Evolutionary conservation across 257 asterid species (phyloP).

Genomic region (Solanum megistacrolobum): DNA sequence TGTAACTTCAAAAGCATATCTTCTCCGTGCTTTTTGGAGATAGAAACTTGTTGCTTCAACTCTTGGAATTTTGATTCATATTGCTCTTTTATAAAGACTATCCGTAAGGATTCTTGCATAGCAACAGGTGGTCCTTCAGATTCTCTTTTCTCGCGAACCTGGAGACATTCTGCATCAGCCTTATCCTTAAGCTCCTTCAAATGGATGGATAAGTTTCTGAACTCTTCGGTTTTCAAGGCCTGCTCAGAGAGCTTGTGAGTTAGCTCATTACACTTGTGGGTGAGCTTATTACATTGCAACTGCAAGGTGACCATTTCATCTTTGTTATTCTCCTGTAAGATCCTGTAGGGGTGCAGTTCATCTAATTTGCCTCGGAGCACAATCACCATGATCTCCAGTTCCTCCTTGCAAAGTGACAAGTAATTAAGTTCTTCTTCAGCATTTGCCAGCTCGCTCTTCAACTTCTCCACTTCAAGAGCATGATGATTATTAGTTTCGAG

Average conservation of each 20-base stretch:
- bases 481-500: slow-evolving; percentile 23
- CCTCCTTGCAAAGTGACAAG: slow-evolving; percentile 43
- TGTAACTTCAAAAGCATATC: slow-evolving; percentile 90
- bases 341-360: slow-evolving; percentile 29
- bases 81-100: slow-evolving; percentile 90
- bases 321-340: slow-evolving; percentile 30
- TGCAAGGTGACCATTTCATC: slow-evolving; percentile 35
- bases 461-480: slow-evolving; percentile 29
- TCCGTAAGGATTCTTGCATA: slow-evolving; percentile 69
- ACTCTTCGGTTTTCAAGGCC: slow-evolving; percentile 64
- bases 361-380: slow-evolving; percentile 44
- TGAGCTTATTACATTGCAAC: slow-evolving; percentile 40
- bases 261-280: slow-evolving; percentile 45
- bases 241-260: slow-evolving; percentile 60
- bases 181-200: slow-evolving; percentile 80
- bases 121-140: slow-evolving; percentile 44
- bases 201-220: slow-evolving; percentile 59
- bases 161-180: slow-evolving; percentile 64
- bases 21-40: slow-evolving; percentile 82
- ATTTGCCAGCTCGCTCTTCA: slow-evolving; percentile 22
- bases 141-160: slow-evolving; percentile 50
- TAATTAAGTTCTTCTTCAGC: slow-evolving; percentile 40
- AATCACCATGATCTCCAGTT: slow-evolving; percentile 44
- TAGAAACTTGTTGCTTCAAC: slow-evolving; percentile 66
- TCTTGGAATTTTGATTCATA: slow-evolving; percentile 76